Evolutionary conservation across 306 rosid species (phyloP), one percentile per base, ranked within the genome.

Genomic region (Rubus parviflorus): DNA sequence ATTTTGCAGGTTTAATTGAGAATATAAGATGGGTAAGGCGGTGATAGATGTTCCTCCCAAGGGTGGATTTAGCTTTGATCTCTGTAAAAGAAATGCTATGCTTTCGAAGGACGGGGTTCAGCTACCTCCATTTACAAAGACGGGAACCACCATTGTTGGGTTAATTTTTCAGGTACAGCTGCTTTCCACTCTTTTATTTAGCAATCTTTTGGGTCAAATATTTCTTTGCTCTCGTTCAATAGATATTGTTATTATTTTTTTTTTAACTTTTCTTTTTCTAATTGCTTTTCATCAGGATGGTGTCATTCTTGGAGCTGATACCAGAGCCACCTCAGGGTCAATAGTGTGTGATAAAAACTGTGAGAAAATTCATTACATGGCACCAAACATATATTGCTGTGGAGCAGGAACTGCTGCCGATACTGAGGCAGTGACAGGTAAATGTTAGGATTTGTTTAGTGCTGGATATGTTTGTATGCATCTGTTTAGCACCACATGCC

Each of bases 351-450:
- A 63, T 8, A 63, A 63, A 0, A 63, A 63, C 13, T 63, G 68
- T 37, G 68, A 63, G 84, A 90, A 92, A 76, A 94, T 94, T 79
- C 98, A 94, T 74, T 94, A 86, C 61, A 90, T 92, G 98, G 98
- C 98, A 4, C 98, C 98, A 5, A 94, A 94, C 63, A 92, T 94
- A 42, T 92, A 94, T 73, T 94, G 98, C 72, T 94, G 60, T 7
- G 23, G 10, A 1, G 23, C 60, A 0, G 60, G 20, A 53, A 53
- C 60, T 53, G 60, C 60, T 53, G 60, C 60, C 7, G 60, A 53
- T 8, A 53, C 60, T 19, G 12, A 53, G 60, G 60, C 60, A 19
- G 60, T 53, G 2, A 53, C 60, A 19, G 10, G 70, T 66, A 40
- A 19, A 19, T 66, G 3, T 41, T 41, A 66, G 51, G 15, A 17